These are phyloP conservation scores for Geosmithia flava DNA, from an alignment of 2,329 filamentous ascomycete species.

Conservation along the genomic window DNA sequence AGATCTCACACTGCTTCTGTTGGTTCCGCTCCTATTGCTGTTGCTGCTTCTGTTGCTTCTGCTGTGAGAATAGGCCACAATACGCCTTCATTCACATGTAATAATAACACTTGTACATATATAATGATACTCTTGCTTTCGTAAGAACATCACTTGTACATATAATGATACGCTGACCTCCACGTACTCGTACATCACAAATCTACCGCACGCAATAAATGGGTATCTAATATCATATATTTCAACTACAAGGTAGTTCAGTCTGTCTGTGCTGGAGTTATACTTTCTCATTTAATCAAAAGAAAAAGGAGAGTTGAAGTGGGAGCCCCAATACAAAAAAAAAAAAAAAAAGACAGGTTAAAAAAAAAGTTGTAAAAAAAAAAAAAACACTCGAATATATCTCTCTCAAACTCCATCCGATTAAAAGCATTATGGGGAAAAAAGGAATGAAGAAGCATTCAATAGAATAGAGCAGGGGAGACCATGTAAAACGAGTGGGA, in stretches of 20 bases:
- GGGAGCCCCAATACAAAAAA: neutral
- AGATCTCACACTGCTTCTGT: too few relatives aligned
- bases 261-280: neutral
- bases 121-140: too few relatives aligned
- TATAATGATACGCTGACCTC: too few relatives aligned
- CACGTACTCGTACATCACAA: too few relatives aligned
- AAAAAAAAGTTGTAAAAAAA: neutral
- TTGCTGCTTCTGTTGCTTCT: too few relatives aligned
- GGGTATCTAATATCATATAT: neutral
- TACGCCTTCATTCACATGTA: too few relatives aligned
- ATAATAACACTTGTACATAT: too few relatives aligned
- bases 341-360: too few relatives aligned
- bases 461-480: neutral
- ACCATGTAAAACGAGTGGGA: too few relatives aligned
- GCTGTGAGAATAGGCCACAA: too few relatives aligned
- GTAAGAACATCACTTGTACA: too few relatives aligned
- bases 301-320: neutral
- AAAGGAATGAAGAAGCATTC: neutral
- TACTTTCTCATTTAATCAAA: neutral
- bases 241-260: neutral
- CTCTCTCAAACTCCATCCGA: neutral
- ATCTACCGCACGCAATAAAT: neutral
- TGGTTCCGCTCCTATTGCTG: too few relatives aligned
- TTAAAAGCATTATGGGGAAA: neutral
- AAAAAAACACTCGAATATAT: neutral